Percentiles rank a stretch among this genome's conserved stretches.
Evolutionary conservation across 805 yeast species (phyloP).

Genomic region (Clavispora vitiphila): DNA sequence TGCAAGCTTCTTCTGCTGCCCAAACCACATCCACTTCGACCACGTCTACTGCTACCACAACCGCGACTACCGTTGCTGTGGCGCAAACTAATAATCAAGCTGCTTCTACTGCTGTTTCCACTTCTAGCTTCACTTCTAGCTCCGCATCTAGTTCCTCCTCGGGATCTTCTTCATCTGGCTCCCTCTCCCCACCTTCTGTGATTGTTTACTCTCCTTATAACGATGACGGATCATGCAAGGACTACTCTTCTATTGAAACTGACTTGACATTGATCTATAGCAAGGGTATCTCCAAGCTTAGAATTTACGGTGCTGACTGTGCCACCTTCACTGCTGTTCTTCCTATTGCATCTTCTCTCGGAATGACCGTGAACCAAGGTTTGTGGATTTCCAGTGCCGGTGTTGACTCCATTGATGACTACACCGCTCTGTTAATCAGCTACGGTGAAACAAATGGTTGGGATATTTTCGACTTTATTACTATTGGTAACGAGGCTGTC

Average conservation of each 20-base stretch:
- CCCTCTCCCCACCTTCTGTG: constrained; percentile 45
- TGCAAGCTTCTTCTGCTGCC: constrained; percentile 16
- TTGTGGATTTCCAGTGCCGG: constrained; percentile 71
- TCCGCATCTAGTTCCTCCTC: constrained; percentile 5
- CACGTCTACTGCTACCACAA: constrained; percentile 6
- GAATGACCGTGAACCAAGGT: constrained; percentile 78
- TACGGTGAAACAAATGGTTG: constrained; percentile 51
- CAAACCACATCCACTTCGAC: not conserved
- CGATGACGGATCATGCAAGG: constrained; percentile 64
- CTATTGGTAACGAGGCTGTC: constrained; percentile 88
- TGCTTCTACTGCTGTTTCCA: not conserved
- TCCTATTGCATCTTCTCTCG: constrained; percentile 54
- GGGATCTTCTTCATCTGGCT: constrained; percentile 13
- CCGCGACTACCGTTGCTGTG: constrained; percentile 15
- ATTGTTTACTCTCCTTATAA: constrained; percentile 79
- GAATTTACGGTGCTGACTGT: constrained; percentile 89
- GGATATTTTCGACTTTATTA: constrained; percentile 70
- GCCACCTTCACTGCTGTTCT: constrained; percentile 58
- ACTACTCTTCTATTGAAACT: constrained; percentile 42
- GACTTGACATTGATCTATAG: constrained; percentile 57
- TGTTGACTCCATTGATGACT: constrained; percentile 60
- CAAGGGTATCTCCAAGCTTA: constrained; percentile 60
- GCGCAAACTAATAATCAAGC: constrained; percentile 14
- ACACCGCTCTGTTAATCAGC: constrained; percentile 48
- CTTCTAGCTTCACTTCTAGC: too few species aligned